Evolutionary conservation across 169 alveolate species (phyloP).

Genomic region (Perkinsus chesapeaki): DNA sequence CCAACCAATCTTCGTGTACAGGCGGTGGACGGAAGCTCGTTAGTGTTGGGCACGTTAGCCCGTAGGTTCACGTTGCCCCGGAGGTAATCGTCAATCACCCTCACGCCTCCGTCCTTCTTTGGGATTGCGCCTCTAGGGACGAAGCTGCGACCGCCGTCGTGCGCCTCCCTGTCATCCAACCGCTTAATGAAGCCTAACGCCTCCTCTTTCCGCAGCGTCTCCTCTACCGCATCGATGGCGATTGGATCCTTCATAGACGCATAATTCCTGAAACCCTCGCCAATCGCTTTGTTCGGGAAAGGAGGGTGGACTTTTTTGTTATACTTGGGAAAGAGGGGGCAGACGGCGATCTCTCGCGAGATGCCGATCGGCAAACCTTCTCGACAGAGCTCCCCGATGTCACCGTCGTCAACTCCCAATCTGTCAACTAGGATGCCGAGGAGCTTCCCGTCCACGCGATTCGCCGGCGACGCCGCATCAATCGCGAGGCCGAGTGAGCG

Average conservation of each 20-base stretch:
- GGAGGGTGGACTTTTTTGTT: background rate
- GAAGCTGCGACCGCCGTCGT: background rate
- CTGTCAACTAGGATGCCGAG: background rate
- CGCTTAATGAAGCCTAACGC: background rate
- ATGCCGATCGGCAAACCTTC: background rate
- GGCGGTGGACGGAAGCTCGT: background rate
- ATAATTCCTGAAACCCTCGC: background rate
- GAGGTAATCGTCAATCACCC: background rate
- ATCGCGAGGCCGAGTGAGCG: background rate
- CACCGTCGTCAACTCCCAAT: background rate
- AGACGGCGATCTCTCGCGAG: background rate
- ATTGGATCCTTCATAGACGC: background rate
- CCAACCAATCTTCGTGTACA: background rate
- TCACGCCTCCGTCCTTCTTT: background rate
- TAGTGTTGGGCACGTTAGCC: background rate
- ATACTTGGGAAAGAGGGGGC: background rate
- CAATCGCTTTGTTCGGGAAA: background rate
- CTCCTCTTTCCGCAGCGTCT: background rate
- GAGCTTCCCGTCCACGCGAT: background rate
- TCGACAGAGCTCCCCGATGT: background rate
- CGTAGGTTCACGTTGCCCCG: background rate
- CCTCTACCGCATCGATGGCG: background rate
- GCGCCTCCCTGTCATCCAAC: background rate
- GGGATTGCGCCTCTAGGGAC: background rate
- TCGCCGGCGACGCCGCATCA: background rate